Evolutionary conservation across 75 land plant species (phyloP), one percentile per base, ranked within the genome.

Genomic region (Selaginella moellendorffii): DNA sequence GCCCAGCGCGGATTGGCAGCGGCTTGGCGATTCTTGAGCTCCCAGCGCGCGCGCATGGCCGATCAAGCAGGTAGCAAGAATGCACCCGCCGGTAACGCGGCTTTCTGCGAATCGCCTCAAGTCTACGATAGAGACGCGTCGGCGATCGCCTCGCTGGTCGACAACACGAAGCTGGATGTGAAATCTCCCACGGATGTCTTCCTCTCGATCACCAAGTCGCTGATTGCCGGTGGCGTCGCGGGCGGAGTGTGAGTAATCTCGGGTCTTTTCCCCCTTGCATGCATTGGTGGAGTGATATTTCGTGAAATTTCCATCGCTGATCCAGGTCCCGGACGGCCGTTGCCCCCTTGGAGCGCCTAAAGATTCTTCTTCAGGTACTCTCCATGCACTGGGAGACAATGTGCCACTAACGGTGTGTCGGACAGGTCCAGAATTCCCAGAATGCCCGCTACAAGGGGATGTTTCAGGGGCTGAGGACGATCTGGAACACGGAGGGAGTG

Each of bases 291-390:
- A 2, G 24, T 56, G 24, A 56, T 56, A 8, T 56, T 56, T 46
- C 51, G 51, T 18, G 18, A 46, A 10, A 46, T 46, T 10, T 10
- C 51, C 10, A 46, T 46, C 18, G 14, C 51, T 18, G 51, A 18
- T 46, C 18, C 24, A 25, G 59, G 59, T 56, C 59, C n/a, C 59
- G 59, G 24, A 56, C 51, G 24, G n/a, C 19, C 9, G 8, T 56
- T 56, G 59, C 59, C 21, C 59, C 59, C 5, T 19, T 56, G n/a
- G 59, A 56, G 59, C 59, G 59, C 24, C 24, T 56, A 56, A 56
- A 56, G 59, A 56, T 56, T 56, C 59, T 56, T 8, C 59, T 56
- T 19, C 59, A 56, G 59, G 59, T 56, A 21, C 24, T 56, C 21
- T 56, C 24, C n/a, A 2, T 19, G 59, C 14, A 46, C 51, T 46